These are phyloP conservation scores for Rhinocladiella mackenziei DNA, from an alignment of 2,329 filamentous ascomycete species.

Conservation along the genomic window DNA sequence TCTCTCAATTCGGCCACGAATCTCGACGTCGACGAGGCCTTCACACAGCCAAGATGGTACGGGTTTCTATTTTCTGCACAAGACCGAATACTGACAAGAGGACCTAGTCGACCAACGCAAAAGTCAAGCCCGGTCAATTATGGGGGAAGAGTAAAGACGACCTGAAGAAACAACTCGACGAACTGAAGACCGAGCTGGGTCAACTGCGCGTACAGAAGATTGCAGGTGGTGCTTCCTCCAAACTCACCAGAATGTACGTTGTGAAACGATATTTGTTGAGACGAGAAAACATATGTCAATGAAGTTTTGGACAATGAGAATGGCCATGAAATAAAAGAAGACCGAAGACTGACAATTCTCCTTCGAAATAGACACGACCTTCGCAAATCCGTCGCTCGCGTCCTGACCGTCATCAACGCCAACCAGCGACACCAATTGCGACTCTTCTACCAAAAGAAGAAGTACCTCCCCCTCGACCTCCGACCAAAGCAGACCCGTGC, in stretches of 20 bases:
- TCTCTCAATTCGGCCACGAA: conserved; percentile 8
- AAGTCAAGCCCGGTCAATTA: conserved; percentile 93
- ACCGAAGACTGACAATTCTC: conserved; percentile 7
- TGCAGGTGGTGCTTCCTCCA: conserved; percentile 76
- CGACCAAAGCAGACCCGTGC: conserved; percentile 97
- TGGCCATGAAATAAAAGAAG: neutral
- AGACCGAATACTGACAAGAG: conserved; percentile 10
- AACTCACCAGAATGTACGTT: conserved; percentile 95
- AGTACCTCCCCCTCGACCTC: conserved; percentile 97
- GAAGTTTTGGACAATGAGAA: neutral
- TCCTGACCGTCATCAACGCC: conserved; percentile 99
- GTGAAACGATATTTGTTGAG: neutral
- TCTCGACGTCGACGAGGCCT: conserved; percentile 20
- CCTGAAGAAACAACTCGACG: conserved; percentile 87
- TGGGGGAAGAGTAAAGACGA: conserved; percentile 99
- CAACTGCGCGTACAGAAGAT: conserved; percentile 99
- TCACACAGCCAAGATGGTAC: conserved; percentile 27
- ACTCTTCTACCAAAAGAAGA: conserved; percentile 99
- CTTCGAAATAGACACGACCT: conserved; percentile 73
- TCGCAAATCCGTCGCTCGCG: conserved; percentile 98
- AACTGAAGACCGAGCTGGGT: conserved; percentile 94
- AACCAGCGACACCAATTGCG: conserved; percentile 98
- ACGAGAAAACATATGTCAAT: neutral
- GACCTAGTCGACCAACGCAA: conserved; percentile 54
- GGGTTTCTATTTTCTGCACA: conserved; percentile 1